These are phyloP conservation scores for Trifolium pratense DNA, from an alignment of 306 rosid genomes.

Conservation along the genomic window DNA sequence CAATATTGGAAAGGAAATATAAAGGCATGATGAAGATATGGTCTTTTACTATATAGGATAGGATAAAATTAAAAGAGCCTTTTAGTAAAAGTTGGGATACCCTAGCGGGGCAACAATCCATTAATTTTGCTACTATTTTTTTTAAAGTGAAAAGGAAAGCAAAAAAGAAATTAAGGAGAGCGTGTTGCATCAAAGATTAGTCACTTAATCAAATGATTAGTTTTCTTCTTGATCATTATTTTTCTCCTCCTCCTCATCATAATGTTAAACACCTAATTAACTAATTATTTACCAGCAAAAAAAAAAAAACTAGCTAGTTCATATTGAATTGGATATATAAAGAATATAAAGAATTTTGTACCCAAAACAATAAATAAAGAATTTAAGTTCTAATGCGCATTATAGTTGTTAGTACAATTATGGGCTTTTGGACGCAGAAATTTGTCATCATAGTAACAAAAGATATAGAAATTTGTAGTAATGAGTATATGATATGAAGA, in stretches of 20 bases:
- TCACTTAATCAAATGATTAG: constrained; percentile 30
- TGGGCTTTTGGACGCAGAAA: not conserved
- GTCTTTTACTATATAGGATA: not conserved
- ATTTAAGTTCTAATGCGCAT: constrained; percentile 27
- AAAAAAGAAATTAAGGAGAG: constrained; percentile 35
- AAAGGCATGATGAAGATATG: constrained; percentile 14
- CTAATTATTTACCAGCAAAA: too few species aligned
- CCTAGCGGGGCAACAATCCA: not conserved
- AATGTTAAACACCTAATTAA: constrained; percentile 12
- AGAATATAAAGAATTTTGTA: constrained; percentile 8
- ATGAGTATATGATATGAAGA: not conserved
- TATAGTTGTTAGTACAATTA: not conserved
- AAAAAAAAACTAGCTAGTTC: not conserved
- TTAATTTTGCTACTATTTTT: constrained; percentile 10
- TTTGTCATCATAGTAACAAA: constrained; percentile 1
- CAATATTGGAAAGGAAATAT: constrained; percentile 25
- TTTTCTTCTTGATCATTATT: constrained; percentile 28
- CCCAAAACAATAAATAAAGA: too few species aligned
- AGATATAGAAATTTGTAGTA: not conserved
- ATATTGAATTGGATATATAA: not conserved
- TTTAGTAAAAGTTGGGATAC: constrained; percentile 39
- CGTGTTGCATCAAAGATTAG: constrained; percentile 24
- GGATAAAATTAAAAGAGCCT: constrained; percentile 35
- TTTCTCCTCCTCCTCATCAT: constrained; percentile 27
- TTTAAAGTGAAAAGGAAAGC: constrained; percentile 42